Evolutionary conservation across 1,284 basidiomycete genomes (phyloP), one percentile per base, ranked within the genome.

Genomic region (Inonotus obliquus): DNA sequence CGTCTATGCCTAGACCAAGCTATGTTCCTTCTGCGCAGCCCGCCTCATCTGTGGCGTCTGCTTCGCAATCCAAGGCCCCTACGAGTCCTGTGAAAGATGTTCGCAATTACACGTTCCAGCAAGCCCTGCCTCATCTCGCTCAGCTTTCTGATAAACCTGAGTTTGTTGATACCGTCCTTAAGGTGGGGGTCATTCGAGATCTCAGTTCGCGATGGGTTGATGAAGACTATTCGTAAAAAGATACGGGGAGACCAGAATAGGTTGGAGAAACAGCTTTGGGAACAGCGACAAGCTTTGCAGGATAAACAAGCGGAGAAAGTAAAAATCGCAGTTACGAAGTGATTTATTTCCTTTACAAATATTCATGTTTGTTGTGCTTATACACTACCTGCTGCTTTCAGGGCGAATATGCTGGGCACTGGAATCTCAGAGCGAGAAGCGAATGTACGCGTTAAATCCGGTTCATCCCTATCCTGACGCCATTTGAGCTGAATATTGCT

Each of bases 241-340:
- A 72, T 92, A 70, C 86, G 82, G 70, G 72, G 80, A 61, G 85
- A 87, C 58, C 89, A 92, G 73, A 77, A 83, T 60, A 75, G 77
- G 17, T 74, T 91, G 35, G 89, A 92, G 71, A 79, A 75, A 62
- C 78, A 78, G 63, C 70, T 91, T 27, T 89, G 81, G 81, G 77
- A 81, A 60, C 88, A 89, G 66, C 76, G 89, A 60, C 74, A 76
- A 37, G 75, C 75, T 5, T 82, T 92, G 62, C 77, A 81, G 60
- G 74, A 73, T 59, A 85, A 83, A 68, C 85, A 89, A 63, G 81
- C 87, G 65, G 84, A 86, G 52, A 90, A 84, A 72, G 80, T 89
- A 63, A 83, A 84, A 64, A 75, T 83, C 23, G 82, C 86, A 19
- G 77, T 77, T 64, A 85, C 79, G 23, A 89, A 86, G 89, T 89